Evolutionary conservation across 441 rosid genomes (phyloP), one percentile per base, ranked within the genome.

Genomic region (Hypseocharis bilobata): DNA sequence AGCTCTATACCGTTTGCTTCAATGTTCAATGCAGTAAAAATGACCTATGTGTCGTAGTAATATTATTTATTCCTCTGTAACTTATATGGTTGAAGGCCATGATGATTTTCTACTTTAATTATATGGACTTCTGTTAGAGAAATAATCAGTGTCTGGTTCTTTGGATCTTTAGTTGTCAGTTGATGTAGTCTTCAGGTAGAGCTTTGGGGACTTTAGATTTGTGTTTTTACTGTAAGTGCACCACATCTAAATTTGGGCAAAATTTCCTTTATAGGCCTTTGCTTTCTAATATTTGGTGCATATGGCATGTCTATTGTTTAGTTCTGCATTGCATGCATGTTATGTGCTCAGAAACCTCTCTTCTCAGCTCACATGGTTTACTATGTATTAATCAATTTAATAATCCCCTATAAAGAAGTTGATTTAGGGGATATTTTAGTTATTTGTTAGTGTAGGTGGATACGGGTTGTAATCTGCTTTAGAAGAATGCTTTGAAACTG

Each of bases 31-130:
- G 62, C 64, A 25, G 63, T 65, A 67, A 72, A 44, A 62, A 30
- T 70, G 65, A n/a, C 69, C 56, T 66, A n/a, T n/a, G 27, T 72
- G 77, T 64, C 51, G 49, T 62, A 45, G 30, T 63, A 40, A 56
- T 51, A 20, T 11, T 64, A 30, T 57, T n/a, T n/a, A n/a, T n/a
- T n/a, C n/a, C n/a, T n/a, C n/a, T n/a, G n/a, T n/a, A n/a, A n/a
- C n/a, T n/a, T 23, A 26, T 52, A 29, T 19, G 70, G 68, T 75
- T 63, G 22, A 61, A 61, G 62, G 70, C 70, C 69, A 19, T 26
- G 63, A 63, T 58, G 60, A 64, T 63, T 64, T 60, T 40, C 69
- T 67, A n/a, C n/a, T n/a, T n/a, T n/a, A n/a, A n/a, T n/a, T n/a
- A 20, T 38, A 68, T 70, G 45, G 34, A 68, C 62, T 69, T 68